These are phyloP conservation scores for Fusarium verrucosum DNA, from an alignment of 2,329 filamentous ascomycete species.

Conservation along the genomic window DNA sequence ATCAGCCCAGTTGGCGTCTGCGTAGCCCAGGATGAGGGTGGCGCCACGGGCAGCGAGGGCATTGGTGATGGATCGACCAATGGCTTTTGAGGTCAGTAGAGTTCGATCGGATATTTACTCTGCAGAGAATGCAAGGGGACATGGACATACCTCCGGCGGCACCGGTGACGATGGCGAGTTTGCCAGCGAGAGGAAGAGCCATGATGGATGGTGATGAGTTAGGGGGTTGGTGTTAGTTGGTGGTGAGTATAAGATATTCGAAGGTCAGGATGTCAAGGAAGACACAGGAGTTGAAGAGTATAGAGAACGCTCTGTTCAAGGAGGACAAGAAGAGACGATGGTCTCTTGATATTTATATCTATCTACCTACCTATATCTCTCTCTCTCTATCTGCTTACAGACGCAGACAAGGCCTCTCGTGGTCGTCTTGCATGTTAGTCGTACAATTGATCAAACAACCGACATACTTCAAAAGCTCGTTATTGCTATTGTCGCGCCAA, in stretches of 20 bases:
- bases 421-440: conserved; percentile 10
- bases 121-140: neutral
- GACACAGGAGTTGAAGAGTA: neutral
- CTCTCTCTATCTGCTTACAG: too few species aligned
- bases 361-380: neutral
- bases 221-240: neutral
- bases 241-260: neutral
- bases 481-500: conserved; percentile 40
- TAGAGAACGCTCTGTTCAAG: neutral
- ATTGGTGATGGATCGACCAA: conserved; percentile 40
- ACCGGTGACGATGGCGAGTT: conserved; percentile 81
- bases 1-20: conserved; percentile 30
- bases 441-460: conserved; percentile 1
- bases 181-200: conserved; percentile 69
- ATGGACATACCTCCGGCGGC: conserved; percentile 73
- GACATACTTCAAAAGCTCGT: conserved; percentile 5
- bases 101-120: neutral
- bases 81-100: conserved; percentile 30
- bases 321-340: neutral
- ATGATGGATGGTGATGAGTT: conserved; percentile 39
- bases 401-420: neutral
- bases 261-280: conserved; percentile 3
- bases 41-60: conserved; percentile 42
- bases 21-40: conserved; percentile 43
- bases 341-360: conserved; percentile 14